Evolutionary conservation across 331 rosid genomes (phyloP), one percentile per base, ranked within the genome.

Genomic region (Telfairia occidentalis): DNA sequence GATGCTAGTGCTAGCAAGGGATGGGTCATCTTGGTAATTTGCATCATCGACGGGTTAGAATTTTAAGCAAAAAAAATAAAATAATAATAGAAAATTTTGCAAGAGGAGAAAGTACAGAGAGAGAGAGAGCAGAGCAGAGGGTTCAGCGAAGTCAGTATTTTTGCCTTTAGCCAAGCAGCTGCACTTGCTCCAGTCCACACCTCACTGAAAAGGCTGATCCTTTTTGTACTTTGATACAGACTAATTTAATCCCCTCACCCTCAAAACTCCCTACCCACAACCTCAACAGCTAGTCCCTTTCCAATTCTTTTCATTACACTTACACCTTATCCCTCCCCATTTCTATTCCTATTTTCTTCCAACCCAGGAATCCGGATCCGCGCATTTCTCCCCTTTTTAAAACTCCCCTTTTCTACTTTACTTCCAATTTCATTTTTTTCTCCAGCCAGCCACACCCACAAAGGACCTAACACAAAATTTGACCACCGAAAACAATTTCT

Each of bases 81-180:
- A 37, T 5, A 9, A 65, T 2, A 65, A 38, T 4, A 65, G 13
- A 37, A 26, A 65, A 7, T 28, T 28, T 40, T 66, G 73, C 48
- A 63, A 35, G 46, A 38, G 71, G 43, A 37, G 74, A 13, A 69
- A 69, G 74, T 69, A 69, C 74, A 69, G 52, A 66, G 65, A 26
- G 29, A 49, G 67, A 57, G 37, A 58, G 38, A 58, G 2, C 10
- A 29, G 43, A 12, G 58, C 42, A 45, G 75, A 70, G 34, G 75
- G 57, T 70, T 70, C 58, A 70, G 75, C 57, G 57, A 70, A 7
- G 75, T 70, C 75, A 70, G 58, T 43, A 46, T 15, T 70, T 70
- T 70, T 70, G 55, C 38, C 75, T 70, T 70, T 70, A 70, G 75
- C 75, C 57, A 70, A 43, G 75, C 75, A 28, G 75, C 75, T 70